Base-by-base conservation (phyloP, 78 protist species). In the Chrysochromulina tobinii region DNA sequence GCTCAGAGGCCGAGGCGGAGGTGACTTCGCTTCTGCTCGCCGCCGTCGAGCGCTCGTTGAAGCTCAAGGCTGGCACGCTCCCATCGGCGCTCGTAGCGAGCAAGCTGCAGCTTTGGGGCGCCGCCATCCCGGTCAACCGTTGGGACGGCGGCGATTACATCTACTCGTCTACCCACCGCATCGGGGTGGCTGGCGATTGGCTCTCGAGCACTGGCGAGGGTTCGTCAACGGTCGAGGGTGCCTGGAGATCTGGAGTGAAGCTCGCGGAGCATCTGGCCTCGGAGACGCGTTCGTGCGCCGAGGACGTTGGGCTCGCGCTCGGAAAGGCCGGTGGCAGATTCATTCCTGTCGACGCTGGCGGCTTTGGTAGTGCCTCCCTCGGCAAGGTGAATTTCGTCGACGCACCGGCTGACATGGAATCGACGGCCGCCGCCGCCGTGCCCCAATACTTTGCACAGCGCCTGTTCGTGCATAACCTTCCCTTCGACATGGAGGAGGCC, bases 41-140 rank as follows among this genome's bases (percentile, higher is more conserved):
- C 14, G 83, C 83, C 9, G 23, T 73, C n/a, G 83, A 17, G 54
- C 51, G 79, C 4, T 11, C 27, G 79, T 38, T 11, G 53, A 53
- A 0, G 50, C 48, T 7, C n/a, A 9, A 18, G 14, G n/a, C 72
- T 12, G 72, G 72, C 25, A 4, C 15, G 27, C 27, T 66, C 72
- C 17, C 72, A 18, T 20, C 15, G 27, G 25, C 15, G 27, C n/a
- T 66, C 20, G 9, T 7, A 12, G 21, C 55, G 55, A 11, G 12
- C 51, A 14, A 14, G 55, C 83, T 73, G 83, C 83, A 73, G 83
- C 83, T 73, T 7, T 73, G 83, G 83, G 83, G 83, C 21, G 83
- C 83, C 25, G 83, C 83, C 1, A 9, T 73, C 15, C 83, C 83
- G 54, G 25, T 73, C 55, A 69, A 69, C 77, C 64, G 55, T 21